A percentile compares a stretch with the other conserved stretches of the same genome.
Conservation (phyloP, 805 yeast genomes). For the Lachancea quebecensis region DNA sequence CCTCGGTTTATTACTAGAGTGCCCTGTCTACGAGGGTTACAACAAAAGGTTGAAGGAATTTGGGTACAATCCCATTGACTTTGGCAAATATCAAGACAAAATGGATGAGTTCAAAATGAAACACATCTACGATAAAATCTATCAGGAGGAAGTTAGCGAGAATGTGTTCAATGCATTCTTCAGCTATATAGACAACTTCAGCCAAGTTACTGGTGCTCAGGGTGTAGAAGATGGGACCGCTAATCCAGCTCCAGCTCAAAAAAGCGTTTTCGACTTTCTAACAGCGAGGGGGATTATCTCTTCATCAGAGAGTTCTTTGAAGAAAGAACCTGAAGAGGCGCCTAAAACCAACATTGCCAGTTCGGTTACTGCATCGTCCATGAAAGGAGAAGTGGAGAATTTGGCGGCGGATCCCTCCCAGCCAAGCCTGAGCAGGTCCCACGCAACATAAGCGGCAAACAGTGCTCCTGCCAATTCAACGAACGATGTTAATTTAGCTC, state of each 20-base stretch:
- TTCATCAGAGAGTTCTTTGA: not conserved
- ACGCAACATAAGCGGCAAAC: no score
- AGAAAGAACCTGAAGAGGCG: not conserved
- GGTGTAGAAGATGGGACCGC: conserved; percentile 26
- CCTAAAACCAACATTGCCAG: no score
- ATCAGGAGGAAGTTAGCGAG: conserved; percentile 81
- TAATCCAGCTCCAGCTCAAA: conserved; percentile 13
- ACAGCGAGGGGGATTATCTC: conserved; percentile 35
- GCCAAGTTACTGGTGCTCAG: conserved; percentile 46
- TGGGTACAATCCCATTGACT: conserved; percentile 73
- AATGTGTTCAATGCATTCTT: conserved; percentile 87
- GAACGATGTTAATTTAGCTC: no score
- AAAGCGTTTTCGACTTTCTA: conserved; percentile 35
- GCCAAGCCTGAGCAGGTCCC: no score
- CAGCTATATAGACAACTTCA: conserved; percentile 79
- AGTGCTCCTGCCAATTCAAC: no score
- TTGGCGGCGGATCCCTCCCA: no score
- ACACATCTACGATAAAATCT: conserved; percentile 86
- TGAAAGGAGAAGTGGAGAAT: no score
- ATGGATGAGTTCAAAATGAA: conserved; percentile 84
- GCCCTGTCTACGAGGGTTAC: conserved; percentile 85
- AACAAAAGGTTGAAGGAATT: conserved; percentile 62
- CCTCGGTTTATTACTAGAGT: conserved; percentile 79
- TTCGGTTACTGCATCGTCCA: no score
- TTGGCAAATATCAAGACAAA: conserved; percentile 54